Conservation (phyloP, 805 yeast species). For the Sugiyamaella americana region DNA sequence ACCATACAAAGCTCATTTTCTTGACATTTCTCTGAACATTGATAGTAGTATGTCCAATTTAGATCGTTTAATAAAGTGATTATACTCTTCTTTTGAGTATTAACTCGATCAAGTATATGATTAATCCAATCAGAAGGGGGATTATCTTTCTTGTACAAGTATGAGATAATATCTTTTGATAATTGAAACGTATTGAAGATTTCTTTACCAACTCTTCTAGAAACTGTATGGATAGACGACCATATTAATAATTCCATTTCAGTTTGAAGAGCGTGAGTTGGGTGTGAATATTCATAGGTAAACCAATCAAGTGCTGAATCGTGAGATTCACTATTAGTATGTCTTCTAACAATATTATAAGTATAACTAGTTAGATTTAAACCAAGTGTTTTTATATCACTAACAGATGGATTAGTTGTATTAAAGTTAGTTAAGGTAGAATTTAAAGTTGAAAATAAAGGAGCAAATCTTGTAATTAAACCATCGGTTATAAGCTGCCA, state of each 20-base stretch:
- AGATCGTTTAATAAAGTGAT: conserved; percentile 2
- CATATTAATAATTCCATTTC: conserved; percentile 10
- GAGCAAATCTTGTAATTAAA: conserved; percentile 49
- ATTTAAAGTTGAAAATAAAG: conserved; percentile 41
- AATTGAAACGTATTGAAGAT: conserved; percentile 2
- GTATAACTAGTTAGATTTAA: conserved; percentile 7
- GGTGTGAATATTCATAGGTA: conserved; percentile 6
- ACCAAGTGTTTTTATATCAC: neutral
- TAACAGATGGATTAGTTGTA: neutral
- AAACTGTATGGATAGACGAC: conserved; percentile 7
- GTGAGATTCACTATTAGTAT: neutral
- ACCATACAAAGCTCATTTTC: conserved; percentile 9
- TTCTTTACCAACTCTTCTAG: conserved; percentile 1
- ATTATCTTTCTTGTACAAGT: neutral
- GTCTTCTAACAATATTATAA: conserved; percentile 6
- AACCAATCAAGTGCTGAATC: conserved; percentile 8
- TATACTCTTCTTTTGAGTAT: neutral
- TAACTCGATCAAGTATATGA: neutral
- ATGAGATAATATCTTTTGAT: conserved; percentile 4
- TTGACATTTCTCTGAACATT: conserved; percentile 7
- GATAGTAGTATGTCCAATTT: conserved; percentile 11
- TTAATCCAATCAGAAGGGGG: neutral
- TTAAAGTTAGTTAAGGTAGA: conserved; percentile 28
- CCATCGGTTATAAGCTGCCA: conserved; percentile 51
- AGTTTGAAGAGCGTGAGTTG: neutral